Conservation (phyloP, 768 basidiomycete genomes). For the Lactarius evosmus region DNA sequence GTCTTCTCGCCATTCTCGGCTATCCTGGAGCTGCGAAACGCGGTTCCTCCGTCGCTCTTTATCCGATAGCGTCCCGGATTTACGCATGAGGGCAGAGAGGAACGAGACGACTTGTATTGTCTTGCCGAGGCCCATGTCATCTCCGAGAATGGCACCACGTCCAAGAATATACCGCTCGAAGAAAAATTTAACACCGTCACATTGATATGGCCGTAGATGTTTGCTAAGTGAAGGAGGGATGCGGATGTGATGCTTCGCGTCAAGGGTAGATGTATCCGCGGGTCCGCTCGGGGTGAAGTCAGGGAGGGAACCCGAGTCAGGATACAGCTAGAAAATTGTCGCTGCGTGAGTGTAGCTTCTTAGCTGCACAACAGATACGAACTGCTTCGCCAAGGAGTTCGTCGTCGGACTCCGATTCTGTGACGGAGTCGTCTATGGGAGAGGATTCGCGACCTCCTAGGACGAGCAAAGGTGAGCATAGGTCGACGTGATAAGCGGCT, state of each 20-base stretch:
- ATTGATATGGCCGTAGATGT: slow-evolving; percentile 87
- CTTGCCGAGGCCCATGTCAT: slow-evolving; percentile 97
- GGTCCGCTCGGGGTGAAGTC: slow-evolving; percentile 41
- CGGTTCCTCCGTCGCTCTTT: slow-evolving; percentile 59
- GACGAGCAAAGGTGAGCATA: background rate
- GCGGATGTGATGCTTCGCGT: slow-evolving; percentile 43
- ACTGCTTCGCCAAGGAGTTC: slow-evolving; percentile 18
- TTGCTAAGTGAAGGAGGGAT: slow-evolving; percentile 75
- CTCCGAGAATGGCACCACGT: slow-evolving; percentile 81
- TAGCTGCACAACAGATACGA: background rate
- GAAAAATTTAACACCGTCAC: slow-evolving; percentile 81
- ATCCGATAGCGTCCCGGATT: slow-evolving; percentile 64
- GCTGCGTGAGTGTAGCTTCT: background rate
- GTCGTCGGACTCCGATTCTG: slow-evolving; percentile 46
- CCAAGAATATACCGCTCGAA: slow-evolving; percentile 65
- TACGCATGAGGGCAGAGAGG: slow-evolving; percentile 89
- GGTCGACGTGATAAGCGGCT: slow-evolving; percentile 1
- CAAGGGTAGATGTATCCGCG: slow-evolving; percentile 51
- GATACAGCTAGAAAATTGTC: slow-evolving; percentile 1
- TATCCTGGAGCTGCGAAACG: slow-evolving; percentile 65
- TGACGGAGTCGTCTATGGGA: slow-evolving; percentile 41
- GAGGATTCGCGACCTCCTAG: slow-evolving; percentile 9
- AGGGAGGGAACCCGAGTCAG: slow-evolving; percentile 37
- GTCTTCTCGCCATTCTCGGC: slow-evolving; percentile 47
- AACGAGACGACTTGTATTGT: slow-evolving; percentile 92